Base-by-base conservation (phyloP, 768 basidiomycete species). In the Mycena vulgaris region DNA sequence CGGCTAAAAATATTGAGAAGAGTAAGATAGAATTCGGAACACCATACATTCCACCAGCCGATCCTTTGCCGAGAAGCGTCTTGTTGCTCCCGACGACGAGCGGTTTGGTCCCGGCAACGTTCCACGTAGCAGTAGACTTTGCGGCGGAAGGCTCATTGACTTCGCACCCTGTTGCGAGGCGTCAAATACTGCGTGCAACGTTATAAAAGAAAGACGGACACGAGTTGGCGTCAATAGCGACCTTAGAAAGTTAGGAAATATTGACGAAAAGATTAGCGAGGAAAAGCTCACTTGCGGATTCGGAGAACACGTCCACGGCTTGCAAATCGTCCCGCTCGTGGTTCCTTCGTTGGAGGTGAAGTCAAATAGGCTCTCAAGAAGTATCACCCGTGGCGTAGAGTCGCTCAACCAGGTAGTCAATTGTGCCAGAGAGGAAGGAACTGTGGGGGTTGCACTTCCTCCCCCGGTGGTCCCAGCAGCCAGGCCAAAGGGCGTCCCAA, bases 81-180 rank as follows among this genome's bases (percentile, higher is more conserved):
- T 78, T 78, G 57, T 78, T 78, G 66, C 75, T 76, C 2, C 45
- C 76, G n/a, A 78, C 76, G 14, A 55, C 63, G 30, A 78, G 65
- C 3, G 74, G 75, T 7, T 49, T 75, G 3, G 68, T 69, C 2
- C 74, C 77, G n/a, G 77, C 75, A 27, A 49, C 61, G 57, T 69
- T 27, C 28, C 69, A 76, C 2, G 76, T 76, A 5, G 69, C 71
- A 10, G 74, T 73, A 11, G 60, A 69, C 51, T 61, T 75, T 3
- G 72, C 68, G 19, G 75, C 72, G 33, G 21, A n/a, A 28, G 75
- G 57, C 39, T 77, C 58, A 23, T 72, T 49, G n/a, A 70, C 72
- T 16, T 72, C 72, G 63, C 76, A 77, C 76, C 76, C 53, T 64
- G 25, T 19, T 2, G 28, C 40, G 17, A 40, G 27, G n/a, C 11